Evolutionary conservation across 2,329 filamentous ascomycete genomes (phyloP), one percentile per base, ranked within the genome.

Genomic region (Biscogniauxia mediterranea): DNA sequence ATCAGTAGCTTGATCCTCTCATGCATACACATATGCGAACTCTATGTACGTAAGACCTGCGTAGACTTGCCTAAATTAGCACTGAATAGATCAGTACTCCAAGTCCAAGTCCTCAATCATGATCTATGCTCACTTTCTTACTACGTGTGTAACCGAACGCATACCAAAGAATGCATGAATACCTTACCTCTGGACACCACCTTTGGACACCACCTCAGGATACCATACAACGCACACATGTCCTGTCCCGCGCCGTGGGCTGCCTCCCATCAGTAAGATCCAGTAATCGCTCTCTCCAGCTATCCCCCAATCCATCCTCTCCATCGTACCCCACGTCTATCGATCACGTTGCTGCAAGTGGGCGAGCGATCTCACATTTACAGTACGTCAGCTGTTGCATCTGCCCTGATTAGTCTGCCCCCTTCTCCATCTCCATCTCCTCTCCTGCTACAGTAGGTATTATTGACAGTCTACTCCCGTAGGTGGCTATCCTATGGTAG

Each of bases 331-430:
- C 38, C 38, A 46, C 38, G 38, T 46, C 38, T n/a, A 46, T 46
- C 38, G 38, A 46, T 46, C 52, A 26, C 26, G 38, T 55, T 38
- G 54, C 54, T 38, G 54, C 28, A 46, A 55, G 38, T 46, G 38
- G 38, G 38, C 6, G 38, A 46, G 54, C 54, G 54, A 55, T 55
- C 54, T 55, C 17, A 55, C 54, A 38, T 55, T n/a, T 55, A 21
- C 54, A 26, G 54, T 28, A 46, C 28, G 32, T 50, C 32, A 56
- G 38, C 25, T 49, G 38, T 56, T 28, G 19, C 20, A 50, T 21
- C 19, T 56, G 13, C 42, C n/a, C 21, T 49, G 38, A 46, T 46
- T 46, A 46, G 17, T 15, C 15, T 46, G 38, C 38, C 38, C 42
- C 25, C 5, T 42, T 38, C 42, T 50, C 20, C 17, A 7, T 13